Conservation (phyloP, 1,284 basidiomycete species). For the Bjerkandera adusta region DNA sequence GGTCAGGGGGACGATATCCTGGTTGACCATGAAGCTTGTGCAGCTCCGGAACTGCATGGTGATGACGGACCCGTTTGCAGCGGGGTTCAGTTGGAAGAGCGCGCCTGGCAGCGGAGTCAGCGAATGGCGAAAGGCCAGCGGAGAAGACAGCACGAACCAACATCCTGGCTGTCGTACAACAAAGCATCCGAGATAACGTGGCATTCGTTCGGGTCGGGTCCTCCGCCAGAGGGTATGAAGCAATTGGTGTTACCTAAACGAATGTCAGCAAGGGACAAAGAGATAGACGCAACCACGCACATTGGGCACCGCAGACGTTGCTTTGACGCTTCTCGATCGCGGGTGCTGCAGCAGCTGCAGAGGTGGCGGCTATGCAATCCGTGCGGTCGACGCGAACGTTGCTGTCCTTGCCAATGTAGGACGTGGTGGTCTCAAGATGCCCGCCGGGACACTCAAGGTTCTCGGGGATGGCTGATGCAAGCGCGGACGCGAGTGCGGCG, state of each 20-base stretch:
- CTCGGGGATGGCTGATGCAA: not conserved
- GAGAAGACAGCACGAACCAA: constrained; percentile 27
- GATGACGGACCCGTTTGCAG: constrained; percentile 21
- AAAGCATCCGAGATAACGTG: constrained; percentile 46
- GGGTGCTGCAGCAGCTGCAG: constrained; percentile 5
- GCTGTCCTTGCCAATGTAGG: constrained; percentile 34
- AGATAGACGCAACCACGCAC: constrained; percentile 24
- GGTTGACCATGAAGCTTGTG: constrained; percentile 28
- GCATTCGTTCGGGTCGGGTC: constrained; percentile 45
- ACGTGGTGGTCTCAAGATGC: constrained; percentile 20
- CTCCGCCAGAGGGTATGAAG: constrained; percentile 42
- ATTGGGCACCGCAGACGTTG: constrained; percentile 43
- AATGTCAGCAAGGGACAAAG: not conserved
- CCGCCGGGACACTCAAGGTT: too few relatives aligned
- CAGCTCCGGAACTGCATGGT: constrained; percentile 28
- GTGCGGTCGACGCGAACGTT: constrained; percentile 26
- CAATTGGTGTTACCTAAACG: constrained; percentile 40
- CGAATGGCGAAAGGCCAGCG: constrained; percentile 7
- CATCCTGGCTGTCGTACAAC: constrained; percentile 43
- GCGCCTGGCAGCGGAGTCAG: not conserved
- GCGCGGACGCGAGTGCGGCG: not conserved
- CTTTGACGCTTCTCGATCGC: constrained; percentile 20
- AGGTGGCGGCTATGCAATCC: constrained; percentile 5
- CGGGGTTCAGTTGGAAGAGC: constrained; percentile 16
- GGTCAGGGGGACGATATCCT: constrained; percentile 20